These are phyloP conservation scores for Cryptosporidium sp. DNA, from an alignment of 169 alveolate genomes.

Conservation along the genomic window DNA sequence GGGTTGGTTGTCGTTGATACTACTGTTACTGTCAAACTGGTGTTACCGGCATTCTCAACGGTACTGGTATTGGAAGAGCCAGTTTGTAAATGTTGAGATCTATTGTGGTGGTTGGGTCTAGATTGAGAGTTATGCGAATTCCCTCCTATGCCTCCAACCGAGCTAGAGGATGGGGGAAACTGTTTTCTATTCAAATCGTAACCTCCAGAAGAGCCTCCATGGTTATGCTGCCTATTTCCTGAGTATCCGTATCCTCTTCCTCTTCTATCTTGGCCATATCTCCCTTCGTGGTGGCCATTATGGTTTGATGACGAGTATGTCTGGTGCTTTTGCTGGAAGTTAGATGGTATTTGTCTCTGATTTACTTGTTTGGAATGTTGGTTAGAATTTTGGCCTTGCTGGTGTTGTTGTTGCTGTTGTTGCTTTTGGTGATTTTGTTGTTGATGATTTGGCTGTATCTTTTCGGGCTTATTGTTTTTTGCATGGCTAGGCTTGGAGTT, in stretches of 20 bases:
- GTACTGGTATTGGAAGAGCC: background rate
- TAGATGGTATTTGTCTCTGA: background rate
- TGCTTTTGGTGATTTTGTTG: conserved; percentile 1
- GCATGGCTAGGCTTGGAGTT: background rate
- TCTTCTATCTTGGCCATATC: conserved; percentile 39
- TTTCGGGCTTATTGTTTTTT: background rate
- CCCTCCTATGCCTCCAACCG: background rate
- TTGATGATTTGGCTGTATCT: background rate
- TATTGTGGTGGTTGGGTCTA: background rate
- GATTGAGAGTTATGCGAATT: background rate
- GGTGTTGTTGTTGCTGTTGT: background rate
- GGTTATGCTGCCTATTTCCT: conserved; percentile 4
- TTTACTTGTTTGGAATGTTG: background rate
- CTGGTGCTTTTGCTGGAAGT: conserved; percentile 18
- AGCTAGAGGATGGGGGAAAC: background rate
- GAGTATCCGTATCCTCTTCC: conserved; percentile 14
- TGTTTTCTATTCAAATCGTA: conserved; percentile 19
- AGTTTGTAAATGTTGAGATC: background rate
- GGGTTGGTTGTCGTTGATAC: background rate
- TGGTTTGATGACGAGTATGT: conserved; percentile 1
- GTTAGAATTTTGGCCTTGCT: background rate
- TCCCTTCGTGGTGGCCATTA: background rate
- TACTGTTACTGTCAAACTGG: background rate
- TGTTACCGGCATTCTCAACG: background rate
- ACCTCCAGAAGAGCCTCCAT: background rate